These are phyloP conservation scores for Picochlorum sp. DNA, from an alignment of 139 green algal species.

Conservation along the genomic window DNA sequence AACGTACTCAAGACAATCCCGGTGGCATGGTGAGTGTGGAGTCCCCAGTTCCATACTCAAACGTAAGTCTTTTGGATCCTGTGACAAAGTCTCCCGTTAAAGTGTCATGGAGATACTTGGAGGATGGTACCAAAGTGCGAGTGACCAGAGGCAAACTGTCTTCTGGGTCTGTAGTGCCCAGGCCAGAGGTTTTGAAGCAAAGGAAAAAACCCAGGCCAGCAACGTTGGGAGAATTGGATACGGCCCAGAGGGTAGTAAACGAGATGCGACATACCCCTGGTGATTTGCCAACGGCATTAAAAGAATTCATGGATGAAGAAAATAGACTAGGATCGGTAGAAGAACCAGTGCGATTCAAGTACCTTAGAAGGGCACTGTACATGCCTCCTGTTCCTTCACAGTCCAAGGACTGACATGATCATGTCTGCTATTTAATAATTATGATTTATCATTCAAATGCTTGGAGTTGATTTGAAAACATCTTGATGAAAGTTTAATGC, in stretches of 20 bases:
- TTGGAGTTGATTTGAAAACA: too few species aligned
- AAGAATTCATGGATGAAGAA: conserved; percentile 10
- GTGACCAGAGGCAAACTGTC: conserved; percentile 36
- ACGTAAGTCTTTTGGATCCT: conserved; percentile 66
- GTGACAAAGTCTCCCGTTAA: conserved; percentile 45
- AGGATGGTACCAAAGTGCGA: conserved; percentile 62
- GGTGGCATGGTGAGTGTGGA: conserved; percentile 56
- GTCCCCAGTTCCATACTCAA: conserved; percentile 63
- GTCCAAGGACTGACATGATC: too few species aligned
- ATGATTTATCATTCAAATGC: too few species aligned
- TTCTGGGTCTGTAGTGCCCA: conserved; percentile 42
- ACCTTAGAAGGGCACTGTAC: neutral
- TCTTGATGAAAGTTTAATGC: too few species aligned
- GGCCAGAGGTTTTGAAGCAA: conserved; percentile 39
- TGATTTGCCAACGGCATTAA: conserved; percentile 22
- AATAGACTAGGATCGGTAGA: neutral
- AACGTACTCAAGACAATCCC: conserved; percentile 34
- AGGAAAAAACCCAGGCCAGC: conserved; percentile 13
- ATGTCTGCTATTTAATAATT: too few species aligned
- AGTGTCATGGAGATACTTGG: conserved; percentile 36
- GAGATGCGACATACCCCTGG: conserved; percentile 13
- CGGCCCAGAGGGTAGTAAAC: neutral
- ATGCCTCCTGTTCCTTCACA: neutral
- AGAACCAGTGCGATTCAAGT: neutral
- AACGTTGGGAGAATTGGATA: conserved; percentile 15